These are phyloP conservation scores for Solanum pennellii DNA, from an alignment of 257 asterid genomes.

Conservation along the genomic window DNA sequence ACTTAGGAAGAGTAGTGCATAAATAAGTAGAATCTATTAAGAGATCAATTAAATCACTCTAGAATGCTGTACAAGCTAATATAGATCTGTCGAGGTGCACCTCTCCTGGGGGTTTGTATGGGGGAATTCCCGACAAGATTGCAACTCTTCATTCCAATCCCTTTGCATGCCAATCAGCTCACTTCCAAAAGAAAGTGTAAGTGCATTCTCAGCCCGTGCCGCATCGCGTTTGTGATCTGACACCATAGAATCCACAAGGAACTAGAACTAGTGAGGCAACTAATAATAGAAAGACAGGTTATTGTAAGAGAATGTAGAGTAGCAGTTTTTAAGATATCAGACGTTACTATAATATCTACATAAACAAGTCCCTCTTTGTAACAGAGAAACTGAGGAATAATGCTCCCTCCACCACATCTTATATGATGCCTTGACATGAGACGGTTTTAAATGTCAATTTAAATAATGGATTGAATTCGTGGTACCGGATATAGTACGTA, in stretches of 20 bases:
- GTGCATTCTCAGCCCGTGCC: conserved; percentile 81
- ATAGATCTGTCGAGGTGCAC: conserved; percentile 21
- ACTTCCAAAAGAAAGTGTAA: conserved; percentile 83
- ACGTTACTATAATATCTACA: not conserved
- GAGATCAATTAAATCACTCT: not conserved
- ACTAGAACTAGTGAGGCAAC: not conserved
- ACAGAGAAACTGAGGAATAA: not conserved
- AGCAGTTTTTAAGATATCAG: not conserved
- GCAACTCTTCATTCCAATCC: conserved; percentile 97
- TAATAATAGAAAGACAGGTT: not conserved
- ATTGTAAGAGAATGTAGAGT: not conserved
- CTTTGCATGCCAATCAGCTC: conserved; percentile 98
- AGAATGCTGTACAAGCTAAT: not conserved
- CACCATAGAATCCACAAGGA: conserved; percentile 6
- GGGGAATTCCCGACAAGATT: conserved; percentile 90
- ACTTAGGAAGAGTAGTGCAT: not conserved
- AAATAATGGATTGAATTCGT: not conserved
- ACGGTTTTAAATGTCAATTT: not conserved
- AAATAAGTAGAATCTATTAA: not conserved
- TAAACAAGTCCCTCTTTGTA: not conserved
- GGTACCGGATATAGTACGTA: not conserved
- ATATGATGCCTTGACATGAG: not conserved
- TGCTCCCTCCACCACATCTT: not conserved
- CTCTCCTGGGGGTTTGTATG: conserved; percentile 77
- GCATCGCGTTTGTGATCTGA: conserved; percentile 94